phyloP scores from a whole-genome alignment of 768 basidiomycete genomes.

The Trametes meyenii region DNA sequence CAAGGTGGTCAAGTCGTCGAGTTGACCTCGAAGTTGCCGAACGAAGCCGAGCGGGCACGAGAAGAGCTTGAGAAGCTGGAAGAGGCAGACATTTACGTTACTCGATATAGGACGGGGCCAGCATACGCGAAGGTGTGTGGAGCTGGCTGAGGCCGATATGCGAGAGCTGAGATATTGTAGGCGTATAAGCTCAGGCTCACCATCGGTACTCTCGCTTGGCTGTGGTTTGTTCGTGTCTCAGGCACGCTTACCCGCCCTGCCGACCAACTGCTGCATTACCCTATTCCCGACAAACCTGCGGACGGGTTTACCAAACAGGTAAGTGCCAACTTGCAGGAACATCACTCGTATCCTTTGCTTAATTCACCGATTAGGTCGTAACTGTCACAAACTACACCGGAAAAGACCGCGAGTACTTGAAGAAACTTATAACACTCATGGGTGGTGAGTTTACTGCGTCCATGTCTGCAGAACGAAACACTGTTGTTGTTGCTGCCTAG shows the following conservation, averaged over 20 bases:
- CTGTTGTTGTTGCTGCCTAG: constrained; percentile 83
- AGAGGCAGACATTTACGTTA: constrained; percentile 74
- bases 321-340: constrained; percentile 30
- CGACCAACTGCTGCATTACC: constrained; percentile 84
- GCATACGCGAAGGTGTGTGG: constrained; percentile 68
- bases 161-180: constrained; percentile 39
- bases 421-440: constrained; percentile 74
- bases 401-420: constrained; percentile 83
- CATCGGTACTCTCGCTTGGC: constrained; percentile 82
- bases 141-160: not conserved
- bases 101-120: constrained; percentile 65
- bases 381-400: constrained; percentile 92
- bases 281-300: constrained; percentile 64
- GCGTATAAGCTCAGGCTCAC: constrained; percentile 59
- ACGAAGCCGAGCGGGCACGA: constrained; percentile 28
- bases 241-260: constrained; percentile 64
- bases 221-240: constrained; percentile 74
- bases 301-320: constrained; percentile 66
- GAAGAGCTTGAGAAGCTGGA: constrained; percentile 47
- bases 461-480: constrained; percentile 71
- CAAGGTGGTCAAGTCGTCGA: constrained; percentile 59
- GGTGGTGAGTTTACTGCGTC: constrained; percentile 83
- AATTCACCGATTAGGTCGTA: constrained; percentile 53
- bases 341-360: not conserved
- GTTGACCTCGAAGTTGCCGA: constrained; percentile 27